Base-by-base conservation (phyloP, 2,329 filamentous ascomycete species). In the Raffaelea albimanens region DNA sequence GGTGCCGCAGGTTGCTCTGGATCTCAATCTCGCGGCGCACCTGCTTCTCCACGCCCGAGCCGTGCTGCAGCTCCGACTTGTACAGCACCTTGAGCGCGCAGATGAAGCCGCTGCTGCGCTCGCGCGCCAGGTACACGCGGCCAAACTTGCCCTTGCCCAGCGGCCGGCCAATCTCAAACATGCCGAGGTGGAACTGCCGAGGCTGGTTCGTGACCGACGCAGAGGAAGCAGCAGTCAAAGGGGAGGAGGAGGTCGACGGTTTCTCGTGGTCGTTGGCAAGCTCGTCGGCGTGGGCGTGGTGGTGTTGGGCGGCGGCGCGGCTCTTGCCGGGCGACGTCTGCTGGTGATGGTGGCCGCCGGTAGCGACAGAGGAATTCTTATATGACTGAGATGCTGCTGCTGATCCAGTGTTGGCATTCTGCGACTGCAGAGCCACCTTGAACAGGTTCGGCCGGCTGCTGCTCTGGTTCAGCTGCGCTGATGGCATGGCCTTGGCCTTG, bases 141-240 rank as follows among this genome's bases (percentile, higher is more conserved):
- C 87, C 87, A 59, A 93, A 94, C 62, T 93, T 94, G 53, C 87
- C 87, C 67, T 93, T 93, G 46, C 87, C 87, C 3, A 94, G 71
- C 1, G 87, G 86, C 56, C 87, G 85, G 36, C 87, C 87, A 54
- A 94, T 95, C 64, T 95, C 89, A 63, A 95, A 95, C 87, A 94
- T 94, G 66, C 87, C 86, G 4, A 95, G 78, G 61, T 95, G 87
- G 67, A 90, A 90, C 56, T 88, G 66, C 57, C 79, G 82, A 40
- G 75, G 75, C 19, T 69, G 49, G 25, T 29, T 29, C 7, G 25
- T 29, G 25, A 29, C 13, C 7, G 25, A 7, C 25, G 13, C 7
- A 13, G 25, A 29, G 25, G 25, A 29, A 13, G 25, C 38, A 23
- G 18, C 9, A 11, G 39, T 21, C 16, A 19, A 41, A 14, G 69